Base-by-base conservation (phyloP, 768 basidiomycete genomes). In the Lactarius quietus region DNA sequence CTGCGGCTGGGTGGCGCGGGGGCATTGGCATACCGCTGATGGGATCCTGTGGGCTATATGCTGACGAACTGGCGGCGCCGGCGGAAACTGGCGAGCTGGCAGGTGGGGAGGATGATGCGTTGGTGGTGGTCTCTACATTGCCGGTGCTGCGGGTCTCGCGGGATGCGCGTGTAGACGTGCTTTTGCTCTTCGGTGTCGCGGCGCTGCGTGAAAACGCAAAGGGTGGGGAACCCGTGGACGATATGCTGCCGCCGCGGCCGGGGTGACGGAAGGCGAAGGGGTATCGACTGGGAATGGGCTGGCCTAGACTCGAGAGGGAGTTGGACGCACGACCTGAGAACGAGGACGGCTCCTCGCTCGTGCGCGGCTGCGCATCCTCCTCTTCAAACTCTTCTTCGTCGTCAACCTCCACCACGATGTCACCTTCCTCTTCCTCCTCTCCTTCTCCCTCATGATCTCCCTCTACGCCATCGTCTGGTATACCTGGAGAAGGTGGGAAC, bases 231-330 rank as follows among this genome's bases (percentile, higher is more conserved):
- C 77, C 75, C 80, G 83, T 35, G 74, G 80, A 73, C 35, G 76
- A 75, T 29, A 73, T 62, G 68, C 74, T 76, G 17, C 75, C 78
- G 0, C 85, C 82, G 9, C 83, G 82, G 1, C 74, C 73, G 8
- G 83, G 83, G 2, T 81, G 81, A 23, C 86, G 85, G 74, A 84
- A 83, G 60, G 84, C 80, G 81, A 90, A 89, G 12, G 88, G 89
- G 71, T 87, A 89, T 0, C 86, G 82, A 28, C 89, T 86, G 41
- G 78, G 74, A 59, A 93, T 80, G 1, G 90, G 92, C 28, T 89
- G 87, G 3, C 92, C 92, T 6, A 94, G 82, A 66, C 88, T 90
- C 3, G 92, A 93, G 86, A 94, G 86, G 9, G 92, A 93, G 23
- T 70, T 70, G 31, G 67, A 65, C 2, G 67, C 69, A 33, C 64